Evolutionary conservation across 805 yeast genomes (phyloP), one percentile per base, ranked within the genome.

Genomic region (Candida coleopterorum): DNA sequence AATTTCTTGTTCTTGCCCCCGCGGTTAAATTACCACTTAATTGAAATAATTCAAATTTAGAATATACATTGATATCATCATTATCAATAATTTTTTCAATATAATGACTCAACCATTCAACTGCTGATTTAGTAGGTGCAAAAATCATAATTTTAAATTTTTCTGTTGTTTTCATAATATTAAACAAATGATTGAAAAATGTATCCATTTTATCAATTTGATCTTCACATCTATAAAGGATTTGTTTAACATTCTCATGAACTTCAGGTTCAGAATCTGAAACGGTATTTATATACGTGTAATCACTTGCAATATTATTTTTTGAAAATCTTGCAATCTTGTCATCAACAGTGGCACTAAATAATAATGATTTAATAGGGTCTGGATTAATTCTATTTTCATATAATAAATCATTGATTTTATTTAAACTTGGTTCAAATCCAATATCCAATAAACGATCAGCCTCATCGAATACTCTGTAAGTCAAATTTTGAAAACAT

Each of bases 381-480:
- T 58, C 54, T 6, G 47, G 43, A 48, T 43, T 33, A 37, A 31
- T 37, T 37, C 63, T 58, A 12, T 66, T 53, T 4, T 50, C 52
- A 32, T 63, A 70, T 43, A 85, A 60, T 25, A 50, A 56, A 9
- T 62, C 61, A 29, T 82, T 74, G 38, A 88, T 79, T 18, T 67
- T 63, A 38, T 72, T 69, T 41, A 89, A 67, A 43, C 77, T 82
- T 26, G 72, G 75, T 49, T 75, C 79, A 57, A 90, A 89, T 12
- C 95, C 94, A 42, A 77, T 79, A 56, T 83, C 93, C 42, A 89
- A 69, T 35, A 89, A 63, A 49, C 93, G 75, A 62, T 89, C 97
- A 25, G 96, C 96, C 64, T 89, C 97, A 58, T 89, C 97, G 44
- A 86, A 76, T 26, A 88, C 81, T 42, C 85, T 70, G 49, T 80